Evolutionary conservation across 352 stramenopile genomes (phyloP).

Genomic region (Globisporangium cylindrosporum): DNA sequence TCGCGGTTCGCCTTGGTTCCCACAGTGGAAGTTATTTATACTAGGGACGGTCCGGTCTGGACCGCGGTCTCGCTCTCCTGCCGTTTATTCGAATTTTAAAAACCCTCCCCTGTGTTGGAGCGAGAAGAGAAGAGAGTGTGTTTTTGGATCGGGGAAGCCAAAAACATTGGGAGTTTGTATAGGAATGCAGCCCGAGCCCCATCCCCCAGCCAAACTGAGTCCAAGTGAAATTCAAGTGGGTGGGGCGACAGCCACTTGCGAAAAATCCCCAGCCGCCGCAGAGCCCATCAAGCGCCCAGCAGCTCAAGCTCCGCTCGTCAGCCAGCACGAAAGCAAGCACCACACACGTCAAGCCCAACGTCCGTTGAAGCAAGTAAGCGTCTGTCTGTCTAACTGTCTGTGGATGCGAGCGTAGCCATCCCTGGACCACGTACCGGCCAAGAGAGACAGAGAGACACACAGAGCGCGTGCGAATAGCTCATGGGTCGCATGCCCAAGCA

Average conservation of each 20-base stretch:
- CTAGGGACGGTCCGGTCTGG: neutral
- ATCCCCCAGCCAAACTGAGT: conserved; percentile 6
- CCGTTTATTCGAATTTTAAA: conserved; percentile 14
- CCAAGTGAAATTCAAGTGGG: conserved; percentile 7
- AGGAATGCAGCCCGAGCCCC: neutral
- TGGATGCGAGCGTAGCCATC: conserved; percentile 8
- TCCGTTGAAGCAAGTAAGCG: neutral
- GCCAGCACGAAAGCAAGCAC: neutral
- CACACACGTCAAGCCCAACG: neutral
- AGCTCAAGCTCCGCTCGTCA: neutral
- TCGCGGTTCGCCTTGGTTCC: neutral
- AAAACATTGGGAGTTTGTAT: neutral
- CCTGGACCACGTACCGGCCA: neutral
- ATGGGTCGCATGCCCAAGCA: conserved; percentile 23
- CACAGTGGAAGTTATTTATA: neutral
- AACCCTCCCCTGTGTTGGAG: neutral
- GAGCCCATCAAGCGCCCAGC: neutral
- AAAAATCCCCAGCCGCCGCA: conserved; percentile 18
- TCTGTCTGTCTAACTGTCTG: neutral
- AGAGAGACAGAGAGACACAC: neutral
- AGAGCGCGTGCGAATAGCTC: neutral
- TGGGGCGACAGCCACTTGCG: conserved; percentile 16
- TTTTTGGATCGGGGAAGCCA: conserved; percentile 6
- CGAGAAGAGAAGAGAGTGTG: neutral
- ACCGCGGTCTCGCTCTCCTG: conserved; percentile 6